These are phyloP conservation scores for Yarrowia yakushimensis DNA, from an alignment of 805 yeast species.

Conservation along the genomic window DNA sequence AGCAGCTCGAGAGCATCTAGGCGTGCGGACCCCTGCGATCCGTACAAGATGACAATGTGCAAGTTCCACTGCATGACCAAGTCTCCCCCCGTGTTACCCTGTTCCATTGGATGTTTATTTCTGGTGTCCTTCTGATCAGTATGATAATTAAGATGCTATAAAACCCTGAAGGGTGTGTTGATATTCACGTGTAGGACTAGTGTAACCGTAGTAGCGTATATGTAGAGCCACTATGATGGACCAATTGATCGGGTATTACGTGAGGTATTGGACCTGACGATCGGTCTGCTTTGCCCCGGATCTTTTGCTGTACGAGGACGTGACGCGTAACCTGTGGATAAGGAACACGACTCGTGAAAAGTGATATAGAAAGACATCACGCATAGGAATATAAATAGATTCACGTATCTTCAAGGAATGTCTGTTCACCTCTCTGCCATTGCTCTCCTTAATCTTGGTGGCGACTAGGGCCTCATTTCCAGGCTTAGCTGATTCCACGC, in stretches of 20 bases:
- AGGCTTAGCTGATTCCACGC: neutral
- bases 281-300: neutral
- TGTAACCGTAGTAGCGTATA: neutral
- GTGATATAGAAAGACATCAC: too few species aligned
- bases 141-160: slow-evolving; percentile 20
- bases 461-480: neutral
- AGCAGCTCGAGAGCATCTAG: slow-evolving; percentile 75
- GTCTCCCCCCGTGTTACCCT: slow-evolving; percentile 24
- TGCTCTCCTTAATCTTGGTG: neutral
- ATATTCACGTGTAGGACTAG: neutral
- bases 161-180: neutral
- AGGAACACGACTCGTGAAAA: too few species aligned
- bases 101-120: slow-evolving; percentile 15
- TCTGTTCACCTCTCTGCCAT: neutral
- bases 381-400: neutral
- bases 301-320: neutral
- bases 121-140: slow-evolving; percentile 12
- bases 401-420: neutral
- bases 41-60: slow-evolving; percentile 3
- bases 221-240: neutral
- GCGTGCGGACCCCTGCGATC: neutral
- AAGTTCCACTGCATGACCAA: slow-evolving; percentile 8
- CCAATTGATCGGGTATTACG: neutral
- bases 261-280: neutral
- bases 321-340: neutral